These are phyloP conservation scores for Suillus sp. DNA, from an alignment of 768 basidiomycete species.

Conservation along the genomic window DNA sequence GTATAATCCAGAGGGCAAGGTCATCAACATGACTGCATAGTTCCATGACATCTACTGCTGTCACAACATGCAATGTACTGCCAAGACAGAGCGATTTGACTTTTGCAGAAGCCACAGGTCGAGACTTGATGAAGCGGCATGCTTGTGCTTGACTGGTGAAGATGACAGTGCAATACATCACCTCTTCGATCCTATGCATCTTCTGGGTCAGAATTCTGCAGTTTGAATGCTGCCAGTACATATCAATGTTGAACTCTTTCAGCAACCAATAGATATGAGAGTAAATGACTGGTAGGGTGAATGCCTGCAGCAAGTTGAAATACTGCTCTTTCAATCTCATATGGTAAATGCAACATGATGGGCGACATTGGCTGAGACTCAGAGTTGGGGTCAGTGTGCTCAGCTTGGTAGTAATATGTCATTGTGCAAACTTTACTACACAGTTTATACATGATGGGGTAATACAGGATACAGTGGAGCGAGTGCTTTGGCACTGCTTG, in stretches of 20 bases:
- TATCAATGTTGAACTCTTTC: slow-evolving; percentile 1
- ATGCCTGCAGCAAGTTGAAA: not conserved
- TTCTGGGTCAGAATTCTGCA: not conserved
- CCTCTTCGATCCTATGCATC: not conserved
- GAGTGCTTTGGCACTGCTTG: too few species aligned
- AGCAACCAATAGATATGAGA: not conserved
- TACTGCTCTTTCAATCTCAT: not conserved
- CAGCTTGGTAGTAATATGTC: too few species aligned
- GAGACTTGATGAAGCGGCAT: not conserved
- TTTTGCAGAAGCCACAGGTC: not conserved
- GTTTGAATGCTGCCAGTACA: not conserved
- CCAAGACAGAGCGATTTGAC: not conserved
- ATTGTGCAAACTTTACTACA: too few species aligned
- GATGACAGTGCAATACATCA: not conserved
- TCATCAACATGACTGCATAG: not conserved
- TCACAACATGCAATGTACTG: not conserved
- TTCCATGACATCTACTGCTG: not conserved
- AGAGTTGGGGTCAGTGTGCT: too few species aligned
- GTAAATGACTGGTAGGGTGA: not conserved
- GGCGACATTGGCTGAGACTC: too few species aligned
- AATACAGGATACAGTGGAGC: too few species aligned
- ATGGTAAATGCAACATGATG: not conserved
- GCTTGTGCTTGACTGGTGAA: not conserved
- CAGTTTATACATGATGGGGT: too few species aligned
- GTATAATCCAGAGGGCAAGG: slow-evolving; percentile 4